phyloP scores from a whole-genome alignment of 2,329 filamentous ascomycete species.

The Chaetomiaceae sp. region DNA sequence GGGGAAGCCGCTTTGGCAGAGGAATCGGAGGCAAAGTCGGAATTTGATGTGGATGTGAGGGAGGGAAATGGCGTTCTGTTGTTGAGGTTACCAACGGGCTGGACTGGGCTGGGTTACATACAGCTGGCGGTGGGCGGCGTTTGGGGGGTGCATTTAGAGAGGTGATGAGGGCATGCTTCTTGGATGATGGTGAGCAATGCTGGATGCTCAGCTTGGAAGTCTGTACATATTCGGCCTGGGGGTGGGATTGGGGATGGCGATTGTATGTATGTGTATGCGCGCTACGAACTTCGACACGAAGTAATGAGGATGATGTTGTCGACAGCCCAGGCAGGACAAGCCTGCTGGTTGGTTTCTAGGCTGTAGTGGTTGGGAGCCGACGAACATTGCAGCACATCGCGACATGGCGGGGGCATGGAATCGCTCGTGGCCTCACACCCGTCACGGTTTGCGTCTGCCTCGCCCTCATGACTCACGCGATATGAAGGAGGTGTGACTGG shows the following conservation, averaged over 20 bases:
- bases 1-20: conserved; percentile 45
- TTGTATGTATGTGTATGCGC: background rate
- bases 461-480: too few relatives aligned
- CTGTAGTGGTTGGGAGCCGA: too few relatives aligned
- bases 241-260: background rate
- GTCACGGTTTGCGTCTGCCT: too few relatives aligned
- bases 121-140: background rate
- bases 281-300: background rate
- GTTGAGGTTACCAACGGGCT: background rate
- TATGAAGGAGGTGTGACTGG: too few relatives aligned
- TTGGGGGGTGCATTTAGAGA: background rate
- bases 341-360: too few relatives aligned
- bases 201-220: background rate
- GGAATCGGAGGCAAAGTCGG: conserved; percentile 43
- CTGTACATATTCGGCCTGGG: background rate
- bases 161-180: background rate
- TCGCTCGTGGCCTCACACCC: too few relatives aligned
- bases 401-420: too few relatives aligned
- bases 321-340: background rate
- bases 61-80: too few relatives aligned
- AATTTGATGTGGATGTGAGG: conserved; percentile 42
- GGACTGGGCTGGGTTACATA: background rate
- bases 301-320: conserved; percentile 8
- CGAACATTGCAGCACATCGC: too few relatives aligned
- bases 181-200: background rate